Evolutionary conservation across 169 alveolate genomes (phyloP), one percentile per base, ranked within the genome.

Genomic region (Plasmodium ovale): DNA sequence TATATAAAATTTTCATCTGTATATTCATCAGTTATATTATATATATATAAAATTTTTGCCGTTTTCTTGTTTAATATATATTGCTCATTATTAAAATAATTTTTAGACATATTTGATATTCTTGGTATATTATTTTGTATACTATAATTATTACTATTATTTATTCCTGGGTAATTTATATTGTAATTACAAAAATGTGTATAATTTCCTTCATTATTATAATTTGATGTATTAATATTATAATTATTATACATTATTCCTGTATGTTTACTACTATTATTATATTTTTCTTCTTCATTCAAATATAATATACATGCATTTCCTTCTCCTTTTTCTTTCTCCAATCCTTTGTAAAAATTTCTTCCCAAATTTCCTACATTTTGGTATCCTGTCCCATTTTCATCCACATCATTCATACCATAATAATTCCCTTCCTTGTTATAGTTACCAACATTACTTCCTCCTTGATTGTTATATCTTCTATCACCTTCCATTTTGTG

Each of bases 1-100:
- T 82, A 82, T 3, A 82, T 82, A 44, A 82, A 82, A 82, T 82
- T 82, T 29, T 82, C 90, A 21, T 82, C 90, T 1, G 69, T 58
- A 21, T 33, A 82, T 39, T 65, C 74, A 39, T 33, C 65, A 42
- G 90, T 19, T 44, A 82, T 33, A 12, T 82, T 82, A 53, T 82
- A 70, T 65, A 82, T 82, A 35, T 82, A 82, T 37, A 82, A 42
- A 10, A 82, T 82, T 67, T 67, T 82, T 0, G 90, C 90, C 2
- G 70, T 59, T 44, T 82, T 64, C 56, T 65, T 82, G 31, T 82
- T 65, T 27, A 82, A 59, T 27, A 82, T 29, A 69, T 82, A 82
- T 53, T 82, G 82, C 0, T 82, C 90, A 42, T n/a, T 44, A 14
- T 35, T 19, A 42, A 39, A 82, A 14, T 65, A 37, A 39, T 53